Percentiles rank a stretch among this genome's conserved stretches.
Conservation (phyloP, 305 asterid genomes). For the Fraxinus xanthoxyloides region DNA sequence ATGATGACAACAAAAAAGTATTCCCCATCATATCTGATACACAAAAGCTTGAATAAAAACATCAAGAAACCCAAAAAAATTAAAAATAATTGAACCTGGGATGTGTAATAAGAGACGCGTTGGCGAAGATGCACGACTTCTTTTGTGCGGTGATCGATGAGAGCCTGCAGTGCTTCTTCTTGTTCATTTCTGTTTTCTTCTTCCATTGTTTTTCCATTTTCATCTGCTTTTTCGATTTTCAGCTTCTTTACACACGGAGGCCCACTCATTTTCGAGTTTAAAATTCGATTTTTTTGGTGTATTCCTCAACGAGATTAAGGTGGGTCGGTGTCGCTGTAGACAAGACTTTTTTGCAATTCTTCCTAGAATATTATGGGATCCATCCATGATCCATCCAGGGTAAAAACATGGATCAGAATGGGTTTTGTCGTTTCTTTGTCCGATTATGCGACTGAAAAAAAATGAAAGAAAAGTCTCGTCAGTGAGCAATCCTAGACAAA, state of each 20-base stretch:
- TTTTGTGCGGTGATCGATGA: constrained; percentile 36
- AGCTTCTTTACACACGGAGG: constrained; percentile 14
- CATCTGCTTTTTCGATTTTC: constrained; percentile 8
- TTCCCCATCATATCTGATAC: not conserved
- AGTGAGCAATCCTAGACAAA: too few species aligned
- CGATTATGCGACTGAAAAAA: not conserved
- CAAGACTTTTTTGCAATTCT: not conserved
- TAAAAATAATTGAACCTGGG: constrained; percentile 24
- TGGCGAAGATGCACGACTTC: constrained; percentile 33
- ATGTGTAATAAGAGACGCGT: constrained; percentile 30
- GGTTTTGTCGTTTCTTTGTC: not conserved
- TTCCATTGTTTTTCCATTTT: not conserved
- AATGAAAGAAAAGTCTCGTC: too few species aligned
- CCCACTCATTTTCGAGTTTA: constrained; percentile 11
- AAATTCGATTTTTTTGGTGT: not conserved
- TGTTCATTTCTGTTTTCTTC: constrained; percentile 26
- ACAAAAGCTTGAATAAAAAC: not conserved
- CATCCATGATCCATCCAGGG: not conserved
- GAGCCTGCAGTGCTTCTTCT: constrained; percentile 39
- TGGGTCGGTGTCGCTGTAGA: not conserved
- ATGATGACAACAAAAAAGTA: not conserved
- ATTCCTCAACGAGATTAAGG: not conserved
- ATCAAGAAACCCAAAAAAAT: not conserved
- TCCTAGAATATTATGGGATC: not conserved
- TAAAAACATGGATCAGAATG: not conserved